phyloP scores from a whole-genome alignment of 495 filamentous ascomycete species.

The Beverwykella pulmonaria region DNA sequence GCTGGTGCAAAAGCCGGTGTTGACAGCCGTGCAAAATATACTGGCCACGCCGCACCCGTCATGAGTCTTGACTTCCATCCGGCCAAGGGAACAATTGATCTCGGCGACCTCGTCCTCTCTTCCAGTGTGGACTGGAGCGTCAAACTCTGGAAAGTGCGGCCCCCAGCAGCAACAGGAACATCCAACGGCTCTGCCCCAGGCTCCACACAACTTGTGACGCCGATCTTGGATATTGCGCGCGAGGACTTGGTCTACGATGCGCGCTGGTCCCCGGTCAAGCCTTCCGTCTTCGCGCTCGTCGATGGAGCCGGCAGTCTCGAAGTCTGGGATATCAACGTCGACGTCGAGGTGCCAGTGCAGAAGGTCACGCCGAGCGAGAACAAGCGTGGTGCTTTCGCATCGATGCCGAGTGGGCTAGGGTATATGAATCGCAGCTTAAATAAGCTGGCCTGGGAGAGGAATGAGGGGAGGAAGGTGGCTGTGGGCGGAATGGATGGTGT shows the following conservation, averaged over 20 bases:
- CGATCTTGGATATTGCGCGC: constrained; percentile 83
- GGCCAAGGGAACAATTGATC: constrained; percentile 82
- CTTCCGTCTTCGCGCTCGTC: constrained; percentile 89
- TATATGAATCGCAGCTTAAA: constrained; percentile 78
- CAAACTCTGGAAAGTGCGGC: constrained; percentile 91
- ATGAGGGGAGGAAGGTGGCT: constrained; percentile 81
- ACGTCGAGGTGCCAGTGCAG: constrained; percentile 86
- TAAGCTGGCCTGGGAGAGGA: constrained; percentile 88
- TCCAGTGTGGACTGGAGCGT: constrained; percentile 93
- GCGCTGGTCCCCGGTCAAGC: constrained; percentile 87
- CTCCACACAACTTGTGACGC: constrained; percentile 57
- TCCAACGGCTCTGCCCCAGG: constrained; percentile 44
- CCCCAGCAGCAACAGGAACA: constrained; percentile 65
- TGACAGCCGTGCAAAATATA: constrained; percentile 80
- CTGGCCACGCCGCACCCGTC: constrained; percentile 87
- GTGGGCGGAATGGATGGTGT: constrained; percentile 89
- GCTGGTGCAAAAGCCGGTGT: constrained; percentile 95
- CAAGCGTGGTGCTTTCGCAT: constrained; percentile 57
- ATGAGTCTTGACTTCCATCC: constrained; percentile 97
- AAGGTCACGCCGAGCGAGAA: constrained; percentile 66
- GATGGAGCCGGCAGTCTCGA: constrained; percentile 93
- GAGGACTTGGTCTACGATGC: constrained; percentile 98
- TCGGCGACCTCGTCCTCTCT: constrained; percentile 90
- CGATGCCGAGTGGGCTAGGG: constrained; percentile 50
- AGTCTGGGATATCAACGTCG: constrained; percentile 90